These are phyloP conservation scores for Pseudocercospora eumusae DNA, from an alignment of 2,329 filamentous ascomycete species.

Conservation along the genomic window DNA sequence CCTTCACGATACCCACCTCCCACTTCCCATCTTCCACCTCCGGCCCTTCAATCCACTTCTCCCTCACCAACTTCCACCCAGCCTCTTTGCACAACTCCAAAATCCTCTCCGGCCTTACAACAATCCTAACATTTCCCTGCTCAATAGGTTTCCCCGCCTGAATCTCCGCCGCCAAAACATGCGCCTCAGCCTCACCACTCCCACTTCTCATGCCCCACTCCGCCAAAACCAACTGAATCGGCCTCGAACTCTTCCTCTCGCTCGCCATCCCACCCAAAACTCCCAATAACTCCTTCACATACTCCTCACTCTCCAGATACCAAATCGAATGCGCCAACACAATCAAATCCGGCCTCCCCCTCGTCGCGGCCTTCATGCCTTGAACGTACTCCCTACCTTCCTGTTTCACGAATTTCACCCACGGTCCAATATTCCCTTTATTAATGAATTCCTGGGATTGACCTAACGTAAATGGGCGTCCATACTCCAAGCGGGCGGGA, in stretches of 20 bases:
- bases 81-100: conserved; percentile 39
- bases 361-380: not conserved
- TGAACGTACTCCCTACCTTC: conserved; percentile 16
- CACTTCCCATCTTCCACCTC: conserved; percentile 51
- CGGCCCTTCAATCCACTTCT: conserved; percentile 42
- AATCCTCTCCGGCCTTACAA: conserved; percentile 49
- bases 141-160: conserved; percentile 47
- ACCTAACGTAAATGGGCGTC: conserved; percentile 16
- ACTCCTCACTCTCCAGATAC: conserved; percentile 15
- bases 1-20: conserved; percentile 45
- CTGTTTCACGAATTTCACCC: conserved; percentile 15
- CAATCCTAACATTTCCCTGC: conserved; percentile 52
- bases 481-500: conserved; percentile 18
- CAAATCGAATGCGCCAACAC: conserved; percentile 23
- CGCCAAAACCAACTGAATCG: conserved; percentile 12
- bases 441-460: conserved; percentile 15
- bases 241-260: not conserved
- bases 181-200: conserved; percentile 44
- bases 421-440: not conserved
- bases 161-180: conserved; percentile 56
- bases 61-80: conserved; percentile 45
- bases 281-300: not conserved
- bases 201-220: conserved; percentile 18
- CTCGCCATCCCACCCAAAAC: not conserved
- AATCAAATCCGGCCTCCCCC: conserved; percentile 10